These are phyloP conservation scores for Plasmodium malariae DNA, from an alignment of 169 alveolate species.

Conservation along the genomic window DNA sequence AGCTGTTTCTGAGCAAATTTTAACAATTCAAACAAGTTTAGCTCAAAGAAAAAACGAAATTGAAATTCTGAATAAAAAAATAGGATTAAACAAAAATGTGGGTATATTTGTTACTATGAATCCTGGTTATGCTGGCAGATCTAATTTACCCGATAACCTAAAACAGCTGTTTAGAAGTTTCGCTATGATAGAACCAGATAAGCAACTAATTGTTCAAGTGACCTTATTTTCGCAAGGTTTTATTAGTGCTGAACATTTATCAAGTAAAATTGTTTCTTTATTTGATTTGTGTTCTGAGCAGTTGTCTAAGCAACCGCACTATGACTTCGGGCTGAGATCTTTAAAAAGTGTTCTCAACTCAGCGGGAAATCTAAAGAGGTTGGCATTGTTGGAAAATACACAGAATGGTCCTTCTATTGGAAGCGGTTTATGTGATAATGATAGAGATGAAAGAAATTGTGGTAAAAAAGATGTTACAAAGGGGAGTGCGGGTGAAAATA, in stretches of 20 bases:
- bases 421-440: slow-evolving; percentile 81
- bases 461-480: background rate
- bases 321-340: slow-evolving; percentile 99
- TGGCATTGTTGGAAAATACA: slow-evolving; percentile 84
- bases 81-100: slow-evolving; percentile 93
- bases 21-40: slow-evolving; percentile 94
- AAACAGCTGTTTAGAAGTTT: slow-evolving; percentile 94
- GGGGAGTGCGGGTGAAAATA: background rate
- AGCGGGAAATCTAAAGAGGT: slow-evolving; percentile 95
- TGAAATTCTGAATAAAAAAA: slow-evolving; percentile 87
- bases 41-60: slow-evolving; percentile 89
- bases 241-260: slow-evolving; percentile 93
- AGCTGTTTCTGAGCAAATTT: slow-evolving; percentile 96
- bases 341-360: slow-evolving; percentile 94
- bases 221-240: slow-evolving; percentile 97
- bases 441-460: slow-evolving; percentile 27
- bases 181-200: slow-evolving; percentile 94
- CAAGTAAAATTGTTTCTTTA: slow-evolving; percentile 96
- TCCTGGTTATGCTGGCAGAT: slow-evolving; percentile 99
- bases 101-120: slow-evolving; percentile 99
- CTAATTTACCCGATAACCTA: slow-evolving; percentile 97
- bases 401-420: slow-evolving; percentile 86
- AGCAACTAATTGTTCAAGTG: slow-evolving; percentile 92
- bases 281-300: slow-evolving; percentile 96
- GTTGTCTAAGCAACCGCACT: slow-evolving; percentile 96